phyloP scores from a whole-genome alignment of 2,329 filamentous ascomycete species.

The Chrysosporium keratinophilum region DNA sequence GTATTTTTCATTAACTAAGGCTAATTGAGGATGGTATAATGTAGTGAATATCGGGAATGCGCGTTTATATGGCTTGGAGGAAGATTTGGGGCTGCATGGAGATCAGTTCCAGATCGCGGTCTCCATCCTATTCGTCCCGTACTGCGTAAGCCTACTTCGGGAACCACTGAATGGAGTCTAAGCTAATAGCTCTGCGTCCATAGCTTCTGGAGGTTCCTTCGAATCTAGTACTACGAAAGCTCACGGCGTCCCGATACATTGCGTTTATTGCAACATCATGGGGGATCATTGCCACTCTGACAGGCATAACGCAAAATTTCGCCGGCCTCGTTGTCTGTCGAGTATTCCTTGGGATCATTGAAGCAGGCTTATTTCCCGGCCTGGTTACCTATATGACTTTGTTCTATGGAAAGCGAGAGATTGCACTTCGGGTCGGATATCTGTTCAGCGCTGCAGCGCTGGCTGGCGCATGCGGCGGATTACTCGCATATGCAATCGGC shows the following conservation, averaged over 20 bases:
- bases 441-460: slow-evolving; percentile 56
- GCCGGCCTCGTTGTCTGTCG: slow-evolving; percentile 57
- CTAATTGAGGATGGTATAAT: neutral
- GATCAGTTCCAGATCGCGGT: slow-evolving; percentile 60
- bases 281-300: slow-evolving; percentile 39
- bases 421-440: slow-evolving; percentile 62
- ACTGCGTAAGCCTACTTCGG: slow-evolving; percentile 32
- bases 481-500: slow-evolving; percentile 63
- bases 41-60: slow-evolving; percentile 63
- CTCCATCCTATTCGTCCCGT: slow-evolving; percentile 59
- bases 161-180: neutral
- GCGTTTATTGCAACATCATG: slow-evolving; percentile 52
- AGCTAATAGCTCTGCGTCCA: slow-evolving; percentile 16
- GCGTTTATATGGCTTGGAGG: slow-evolving; percentile 52
- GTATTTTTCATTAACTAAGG: neutral
- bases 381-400: slow-evolving; percentile 60
- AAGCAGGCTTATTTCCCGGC: slow-evolving; percentile 61
- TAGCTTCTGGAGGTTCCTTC: slow-evolving; percentile 52
- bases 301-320: slow-evolving; percentile 57
- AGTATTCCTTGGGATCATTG: slow-evolving; percentile 56
- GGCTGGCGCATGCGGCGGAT: slow-evolving; percentile 60
- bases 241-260: slow-evolving; percentile 52
- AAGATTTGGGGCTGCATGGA: slow-evolving; percentile 50
- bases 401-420: slow-evolving; percentile 64
- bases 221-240: slow-evolving; percentile 54